Evolutionary conservation across 805 yeast genomes (phyloP).

Genomic region (Yamadazyma paraphyllophila): DNA sequence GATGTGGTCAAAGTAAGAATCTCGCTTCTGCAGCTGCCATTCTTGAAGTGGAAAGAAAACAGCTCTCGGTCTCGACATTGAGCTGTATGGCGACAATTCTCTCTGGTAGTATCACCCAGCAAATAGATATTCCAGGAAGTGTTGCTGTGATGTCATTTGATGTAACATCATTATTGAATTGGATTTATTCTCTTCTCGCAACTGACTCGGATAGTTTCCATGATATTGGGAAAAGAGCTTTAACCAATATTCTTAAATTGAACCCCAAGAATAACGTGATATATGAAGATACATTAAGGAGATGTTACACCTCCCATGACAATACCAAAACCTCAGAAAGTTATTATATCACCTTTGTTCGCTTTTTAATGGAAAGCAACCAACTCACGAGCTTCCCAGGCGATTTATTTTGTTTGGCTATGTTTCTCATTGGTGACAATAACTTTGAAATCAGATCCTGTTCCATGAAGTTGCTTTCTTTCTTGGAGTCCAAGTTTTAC

Average conservation of each 20-base stretch:
- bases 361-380: slow-evolving; percentile 53
- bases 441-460: slow-evolving; percentile 63
- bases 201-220: slow-evolving; percentile 57
- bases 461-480: slow-evolving; percentile 69
- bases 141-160: slow-evolving; percentile 66
- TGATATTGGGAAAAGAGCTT: slow-evolving; percentile 66
- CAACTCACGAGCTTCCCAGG: slow-evolving; percentile 51
- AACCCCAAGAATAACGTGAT: slow-evolving; percentile 57
- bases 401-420: slow-evolving; percentile 70
- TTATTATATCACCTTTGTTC: slow-evolving; percentile 71
- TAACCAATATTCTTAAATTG: slow-evolving; percentile 60
- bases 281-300: slow-evolving; percentile 59
- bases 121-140: slow-evolving; percentile 45
- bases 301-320: slow-evolving; percentile 62
- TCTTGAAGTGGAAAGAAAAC: slow-evolving; percentile 73
- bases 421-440: slow-evolving; percentile 77
- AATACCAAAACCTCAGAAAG: slow-evolving; percentile 54
- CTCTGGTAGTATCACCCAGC: slow-evolving; percentile 63
- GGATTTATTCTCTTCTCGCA: slow-evolving; percentile 76
- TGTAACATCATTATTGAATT: slow-evolving; percentile 60
- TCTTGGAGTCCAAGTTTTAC: slow-evolving; percentile 54
- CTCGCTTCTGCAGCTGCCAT: slow-evolving; percentile 62
- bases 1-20: slow-evolving; percentile 37
- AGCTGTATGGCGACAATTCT: slow-evolving; percentile 84
- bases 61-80: slow-evolving; percentile 66